These are phyloP conservation scores for Kodamaea ohmeri DNA, from an alignment of 1,139 yeast species.

Conservation along the genomic window DNA sequence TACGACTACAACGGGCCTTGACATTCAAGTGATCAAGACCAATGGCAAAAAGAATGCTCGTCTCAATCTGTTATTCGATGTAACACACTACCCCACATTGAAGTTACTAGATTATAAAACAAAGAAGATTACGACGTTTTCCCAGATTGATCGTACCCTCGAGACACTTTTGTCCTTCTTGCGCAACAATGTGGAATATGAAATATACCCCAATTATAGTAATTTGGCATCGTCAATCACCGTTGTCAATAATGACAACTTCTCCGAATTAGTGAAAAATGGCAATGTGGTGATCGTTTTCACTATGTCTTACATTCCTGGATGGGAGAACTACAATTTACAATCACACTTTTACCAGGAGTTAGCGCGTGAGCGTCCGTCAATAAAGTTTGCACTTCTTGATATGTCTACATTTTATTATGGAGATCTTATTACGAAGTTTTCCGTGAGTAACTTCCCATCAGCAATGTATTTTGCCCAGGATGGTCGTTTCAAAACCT, in stretches of 20 bases:
- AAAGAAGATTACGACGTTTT: conserved; percentile 26
- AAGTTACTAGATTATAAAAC: conserved; percentile 29
- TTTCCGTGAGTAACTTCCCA: conserved; percentile 35
- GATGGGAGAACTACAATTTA: conserved; percentile 32
- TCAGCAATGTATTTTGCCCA: conserved; percentile 28
- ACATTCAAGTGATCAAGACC: conserved; percentile 32
- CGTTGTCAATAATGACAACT: conserved; percentile 11
- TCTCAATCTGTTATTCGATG: conserved; percentile 26
- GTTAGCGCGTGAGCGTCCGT: conserved; percentile 20
- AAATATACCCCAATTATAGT: conserved; percentile 21
- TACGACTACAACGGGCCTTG: conserved; percentile 7
- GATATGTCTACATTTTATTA: conserved; percentile 23
- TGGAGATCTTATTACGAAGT: conserved; percentile 23
- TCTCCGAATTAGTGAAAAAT: conserved; percentile 7
- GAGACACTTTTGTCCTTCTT: conserved; percentile 26
- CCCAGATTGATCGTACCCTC: conserved; percentile 22
- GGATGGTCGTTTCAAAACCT: conserved; percentile 24
- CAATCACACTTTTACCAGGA: conserved; percentile 39
- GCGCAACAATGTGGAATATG: conserved; percentile 12
- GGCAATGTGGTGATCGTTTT: conserved; percentile 22
- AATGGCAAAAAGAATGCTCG: conserved; percentile 26
- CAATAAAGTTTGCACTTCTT: conserved; percentile 25
- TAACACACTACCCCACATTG: conserved; percentile 33
- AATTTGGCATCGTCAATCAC: conserved; percentile 18
- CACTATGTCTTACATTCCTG: conserved; percentile 22